phyloP scores from a whole-genome alignment of 768 basidiomycete genomes.

The Russula virescens region DNA sequence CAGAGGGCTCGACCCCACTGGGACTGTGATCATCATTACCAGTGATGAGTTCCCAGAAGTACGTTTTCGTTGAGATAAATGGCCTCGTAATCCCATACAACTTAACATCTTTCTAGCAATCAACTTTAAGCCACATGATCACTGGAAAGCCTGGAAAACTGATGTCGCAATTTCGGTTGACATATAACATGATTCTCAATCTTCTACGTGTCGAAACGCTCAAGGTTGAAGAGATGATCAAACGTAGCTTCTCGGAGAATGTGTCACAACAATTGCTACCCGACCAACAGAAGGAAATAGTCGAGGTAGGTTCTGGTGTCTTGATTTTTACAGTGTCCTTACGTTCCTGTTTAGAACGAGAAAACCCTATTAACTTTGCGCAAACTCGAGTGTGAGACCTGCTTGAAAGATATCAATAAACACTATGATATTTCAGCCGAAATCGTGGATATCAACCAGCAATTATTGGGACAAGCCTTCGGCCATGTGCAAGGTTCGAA shows the following conservation, averaged over 20 bases:
- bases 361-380: conserved; percentile 54
- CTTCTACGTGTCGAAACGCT: conserved; percentile 93
- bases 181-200: conserved; percentile 99
- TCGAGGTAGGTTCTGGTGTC: conserved; percentile 49
- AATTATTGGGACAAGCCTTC: conserved; percentile 54
- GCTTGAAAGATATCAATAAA: conserved; percentile 62
- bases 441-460: conserved; percentile 57
- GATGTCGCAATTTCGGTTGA: conserved; percentile 92
- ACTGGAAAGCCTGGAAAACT: conserved; percentile 90
- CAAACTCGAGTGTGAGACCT: conserved; percentile 62
- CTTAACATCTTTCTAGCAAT: conserved; percentile 46
- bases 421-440: conserved; percentile 70
- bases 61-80: conserved; percentile 22
- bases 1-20: conserved; percentile 90
- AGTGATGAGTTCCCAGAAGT: conserved; percentile 87
- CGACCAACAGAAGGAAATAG: conserved; percentile 85
- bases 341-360: conserved; percentile 53
- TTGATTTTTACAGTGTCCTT: conserved; percentile 5
- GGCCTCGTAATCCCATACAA: neutral
- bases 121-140: conserved; percentile 79
- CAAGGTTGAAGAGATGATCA: conserved; percentile 98
- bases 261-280: conserved; percentile 88
- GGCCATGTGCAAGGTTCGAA: conserved; percentile 61
- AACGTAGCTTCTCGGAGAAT: conserved; percentile 97
- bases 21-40: conserved; percentile 88